phyloP scores from a whole-genome alignment of 345 rosid genomes.

The Psidium guajava region DNA sequence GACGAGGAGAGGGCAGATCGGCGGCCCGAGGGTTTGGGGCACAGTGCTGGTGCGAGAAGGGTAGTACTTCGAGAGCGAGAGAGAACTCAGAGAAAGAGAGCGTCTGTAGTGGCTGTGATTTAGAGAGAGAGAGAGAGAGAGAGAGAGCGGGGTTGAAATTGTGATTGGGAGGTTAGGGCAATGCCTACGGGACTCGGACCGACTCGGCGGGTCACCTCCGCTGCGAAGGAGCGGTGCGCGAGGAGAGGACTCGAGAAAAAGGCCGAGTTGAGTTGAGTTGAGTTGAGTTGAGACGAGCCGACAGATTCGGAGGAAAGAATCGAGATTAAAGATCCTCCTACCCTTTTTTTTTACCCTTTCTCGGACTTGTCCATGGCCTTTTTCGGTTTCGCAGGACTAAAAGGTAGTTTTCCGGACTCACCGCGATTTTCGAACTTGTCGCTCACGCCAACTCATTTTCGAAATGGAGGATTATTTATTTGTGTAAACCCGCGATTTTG shows the following conservation, averaged over 20 bases:
- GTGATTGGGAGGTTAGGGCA: not conserved
- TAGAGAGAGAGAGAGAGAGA: no score
- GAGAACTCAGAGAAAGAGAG: not conserved
- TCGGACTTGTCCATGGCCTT: not conserved
- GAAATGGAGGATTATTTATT: no score
- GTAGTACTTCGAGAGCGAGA: not conserved
- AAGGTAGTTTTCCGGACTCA: not conserved
- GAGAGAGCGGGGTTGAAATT: not conserved
- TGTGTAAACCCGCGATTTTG: not conserved
- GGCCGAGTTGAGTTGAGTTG: not conserved
- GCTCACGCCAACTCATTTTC: not conserved
- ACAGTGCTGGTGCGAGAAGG: not conserved
- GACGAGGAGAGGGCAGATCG: not conserved
- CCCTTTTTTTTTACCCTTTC: accelerated
- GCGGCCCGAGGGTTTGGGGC: slow-evolving; percentile 5
- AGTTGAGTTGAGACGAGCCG: not conserved
- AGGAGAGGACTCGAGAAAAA: not conserved
- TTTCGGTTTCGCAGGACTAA: not conserved
- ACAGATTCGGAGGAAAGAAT: not conserved
- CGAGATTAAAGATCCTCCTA: not conserved
- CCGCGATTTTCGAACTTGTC: not conserved
- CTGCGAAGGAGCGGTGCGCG: not conserved
- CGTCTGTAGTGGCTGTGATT: not conserved
- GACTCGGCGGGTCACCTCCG: not conserved
- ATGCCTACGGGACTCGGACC: not conserved